phyloP scores from a whole-genome alignment of 2,329 filamentous ascomycete species.

The Apiospora phragmitis region DNA sequence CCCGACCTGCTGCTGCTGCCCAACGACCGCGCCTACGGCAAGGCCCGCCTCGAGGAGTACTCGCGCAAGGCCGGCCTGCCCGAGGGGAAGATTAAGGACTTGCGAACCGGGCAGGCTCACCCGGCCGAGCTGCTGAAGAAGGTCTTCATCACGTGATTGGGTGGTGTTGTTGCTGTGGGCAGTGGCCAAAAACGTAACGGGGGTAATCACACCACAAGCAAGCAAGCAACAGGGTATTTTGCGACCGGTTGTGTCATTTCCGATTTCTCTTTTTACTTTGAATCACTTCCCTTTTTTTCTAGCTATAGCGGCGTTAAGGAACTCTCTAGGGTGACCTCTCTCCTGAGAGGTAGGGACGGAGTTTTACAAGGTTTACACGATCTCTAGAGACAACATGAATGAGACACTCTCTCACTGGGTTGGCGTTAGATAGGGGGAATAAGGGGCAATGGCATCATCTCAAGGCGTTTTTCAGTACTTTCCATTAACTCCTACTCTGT shows the following conservation, averaged over 20 bases:
- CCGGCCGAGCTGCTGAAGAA: conserved; percentile 68
- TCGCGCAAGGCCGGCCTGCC: conserved; percentile 76
- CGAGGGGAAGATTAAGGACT: conserved; percentile 70
- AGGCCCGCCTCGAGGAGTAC: conserved; percentile 70
- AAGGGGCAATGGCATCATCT: background rate
- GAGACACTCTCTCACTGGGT: background rate
- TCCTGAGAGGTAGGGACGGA: background rate
- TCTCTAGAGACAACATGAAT: background rate
- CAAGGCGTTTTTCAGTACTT: background rate
- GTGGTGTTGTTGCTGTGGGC: background rate
- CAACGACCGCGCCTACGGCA: conserved; percentile 83
- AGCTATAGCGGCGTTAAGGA: background rate
- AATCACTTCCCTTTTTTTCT: background rate
- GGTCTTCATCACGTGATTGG: conserved; percentile 78
- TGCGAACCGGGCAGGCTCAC: conserved; percentile 72
- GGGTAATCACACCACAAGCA: background rate
- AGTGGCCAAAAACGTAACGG: background rate
- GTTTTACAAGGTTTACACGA: background rate
- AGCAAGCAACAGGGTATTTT: too few relatives aligned
- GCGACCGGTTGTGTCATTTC: background rate
- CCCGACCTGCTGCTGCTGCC: conserved; percentile 83
- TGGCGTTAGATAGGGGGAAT: background rate
- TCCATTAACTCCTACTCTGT: background rate
- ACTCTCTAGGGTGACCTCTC: background rate
- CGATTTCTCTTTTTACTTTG: background rate